Percentiles rank a stretch among this genome's conserved stretches.
These are phyloP conservation scores for Conringia planisiliqua DNA, from an alignment of 345 rosid genomes.

Conservation along the genomic window DNA sequence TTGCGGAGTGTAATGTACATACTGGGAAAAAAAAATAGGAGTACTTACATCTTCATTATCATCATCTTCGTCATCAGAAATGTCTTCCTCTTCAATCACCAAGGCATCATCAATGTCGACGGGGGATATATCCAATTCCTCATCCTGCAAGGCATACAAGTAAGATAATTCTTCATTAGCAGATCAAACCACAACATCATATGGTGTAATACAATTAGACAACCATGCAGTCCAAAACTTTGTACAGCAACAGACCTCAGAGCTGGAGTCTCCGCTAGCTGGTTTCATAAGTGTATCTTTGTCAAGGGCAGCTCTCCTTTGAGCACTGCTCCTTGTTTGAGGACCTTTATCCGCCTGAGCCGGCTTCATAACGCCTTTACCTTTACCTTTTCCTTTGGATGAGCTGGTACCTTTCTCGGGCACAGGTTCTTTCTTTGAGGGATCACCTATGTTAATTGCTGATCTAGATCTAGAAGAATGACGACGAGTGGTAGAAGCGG, in stretches of 20 bases:
- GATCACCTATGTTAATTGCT: slow-evolving; percentile 73
- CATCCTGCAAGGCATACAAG: slow-evolving; percentile 60
- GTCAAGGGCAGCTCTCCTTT: slow-evolving; percentile 77
- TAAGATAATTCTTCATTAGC: neutral
- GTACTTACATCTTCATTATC: slow-evolving; percentile 90
- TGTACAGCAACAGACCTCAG: slow-evolving; percentile 65
- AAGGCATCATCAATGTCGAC: slow-evolving; percentile 91
- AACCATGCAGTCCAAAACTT: neutral
- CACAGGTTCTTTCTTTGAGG: slow-evolving; percentile 53
- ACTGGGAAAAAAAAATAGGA: neutral
- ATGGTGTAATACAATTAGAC: slow-evolving; percentile 3
- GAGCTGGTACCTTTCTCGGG: slow-evolving; percentile 75
- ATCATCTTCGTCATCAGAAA: slow-evolving; percentile 91
- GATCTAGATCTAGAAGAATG: slow-evolving; percentile 85
- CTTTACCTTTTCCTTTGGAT: slow-evolving; percentile 96
- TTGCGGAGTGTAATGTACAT: neutral
- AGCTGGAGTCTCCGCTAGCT: slow-evolving; percentile 69
- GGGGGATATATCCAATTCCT: slow-evolving; percentile 83
- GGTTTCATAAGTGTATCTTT: slow-evolving; percentile 76
- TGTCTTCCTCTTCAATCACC: slow-evolving; percentile 97
- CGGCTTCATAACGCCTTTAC: slow-evolving; percentile 91
- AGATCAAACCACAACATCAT: slow-evolving; percentile 20
- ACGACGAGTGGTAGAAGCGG: slow-evolving; percentile 62
- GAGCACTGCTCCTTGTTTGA: slow-evolving; percentile 90
- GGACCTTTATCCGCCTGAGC: slow-evolving; percentile 84